A percentile compares a stretch with the other conserved stretches of the same genome.
Conservation (phyloP, 306 rosid genomes). For the Cucumis hystrix region DNA sequence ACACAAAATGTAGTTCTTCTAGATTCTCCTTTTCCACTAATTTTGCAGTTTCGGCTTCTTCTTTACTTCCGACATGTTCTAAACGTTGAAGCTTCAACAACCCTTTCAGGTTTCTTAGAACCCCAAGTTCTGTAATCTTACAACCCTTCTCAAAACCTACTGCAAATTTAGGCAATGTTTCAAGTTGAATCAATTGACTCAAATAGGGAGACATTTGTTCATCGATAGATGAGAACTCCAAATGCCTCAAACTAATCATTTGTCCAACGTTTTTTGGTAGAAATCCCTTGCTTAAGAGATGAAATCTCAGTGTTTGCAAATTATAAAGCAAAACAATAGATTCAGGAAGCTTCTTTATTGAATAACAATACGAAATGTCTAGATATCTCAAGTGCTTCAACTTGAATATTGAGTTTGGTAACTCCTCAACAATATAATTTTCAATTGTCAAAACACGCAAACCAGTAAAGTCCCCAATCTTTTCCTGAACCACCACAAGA, state of each 20-base stretch:
- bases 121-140: not conserved
- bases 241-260: not conserved
- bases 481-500: not conserved
- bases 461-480: not conserved
- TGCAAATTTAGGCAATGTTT: not conserved
- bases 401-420: no score
- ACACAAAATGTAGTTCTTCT: not conserved
- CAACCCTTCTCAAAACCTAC: not conserved
- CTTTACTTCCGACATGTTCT: not conserved
- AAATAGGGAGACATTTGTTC: not conserved
- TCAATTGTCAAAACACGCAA: not conserved
- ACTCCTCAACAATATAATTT: no score
- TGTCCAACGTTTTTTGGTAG: not conserved
- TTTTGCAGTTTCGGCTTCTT: not conserved
- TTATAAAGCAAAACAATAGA: not conserved
- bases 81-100: not conserved
- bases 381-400: no score
- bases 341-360: not conserved
- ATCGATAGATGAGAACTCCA: not conserved
- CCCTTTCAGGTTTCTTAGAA: not conserved
- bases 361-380: no score
- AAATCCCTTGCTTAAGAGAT: no score
- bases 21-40: not conserved
- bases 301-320: not conserved
- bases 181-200: not conserved